Evolutionary conservation across 768 basidiomycete species (phyloP).

Genomic region (Sutorius australiensis): DNA sequence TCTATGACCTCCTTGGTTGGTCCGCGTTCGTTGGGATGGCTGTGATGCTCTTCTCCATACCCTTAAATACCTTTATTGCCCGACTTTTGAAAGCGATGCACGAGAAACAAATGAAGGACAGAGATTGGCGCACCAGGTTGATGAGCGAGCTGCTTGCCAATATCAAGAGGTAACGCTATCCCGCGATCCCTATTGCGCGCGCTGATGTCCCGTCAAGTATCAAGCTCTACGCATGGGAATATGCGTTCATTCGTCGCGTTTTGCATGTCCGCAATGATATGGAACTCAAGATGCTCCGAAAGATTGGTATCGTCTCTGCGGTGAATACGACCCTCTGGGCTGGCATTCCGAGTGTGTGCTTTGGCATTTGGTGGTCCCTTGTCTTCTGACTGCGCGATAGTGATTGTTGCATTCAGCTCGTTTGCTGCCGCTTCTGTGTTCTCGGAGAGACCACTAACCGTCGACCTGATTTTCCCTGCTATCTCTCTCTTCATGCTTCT

Average conservation of each 20-base stretch:
- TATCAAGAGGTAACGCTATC: conserved; percentile 61
- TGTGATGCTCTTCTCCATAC: conserved; percentile 77
- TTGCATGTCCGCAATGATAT: conserved; percentile 76
- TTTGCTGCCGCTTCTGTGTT: no score
- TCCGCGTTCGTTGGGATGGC: conserved; percentile 83
- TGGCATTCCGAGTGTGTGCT: conserved; percentile 50
- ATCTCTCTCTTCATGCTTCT: conserved; percentile 78
- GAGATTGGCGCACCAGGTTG: conserved; percentile 69
- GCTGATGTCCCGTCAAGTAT: no score
- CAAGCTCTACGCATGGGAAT: conserved; percentile 76
- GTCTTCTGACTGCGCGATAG: conserved; percentile 20
- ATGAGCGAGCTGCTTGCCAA: conserved; percentile 85
- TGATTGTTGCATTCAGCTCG: conserved; percentile 20
- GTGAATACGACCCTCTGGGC: conserved; percentile 60
- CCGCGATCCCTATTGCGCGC: not conserved
- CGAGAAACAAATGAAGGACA: no score
- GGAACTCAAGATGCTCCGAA: conserved; percentile 77
- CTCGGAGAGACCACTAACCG: conserved; percentile 55
- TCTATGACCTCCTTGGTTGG: conserved; percentile 89
- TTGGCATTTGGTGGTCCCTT: not conserved
- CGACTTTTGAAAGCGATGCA: conserved; percentile 37
- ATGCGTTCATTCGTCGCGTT: conserved; percentile 78
- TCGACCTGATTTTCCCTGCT: conserved; percentile 89
- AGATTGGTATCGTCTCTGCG: conserved; percentile 74
- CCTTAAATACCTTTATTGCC: conserved; percentile 55